Evolutionary conservation across 768 basidiomycete genomes (phyloP), one percentile per base, ranked within the genome.

Genomic region (Kwoniella sp.): DNA sequence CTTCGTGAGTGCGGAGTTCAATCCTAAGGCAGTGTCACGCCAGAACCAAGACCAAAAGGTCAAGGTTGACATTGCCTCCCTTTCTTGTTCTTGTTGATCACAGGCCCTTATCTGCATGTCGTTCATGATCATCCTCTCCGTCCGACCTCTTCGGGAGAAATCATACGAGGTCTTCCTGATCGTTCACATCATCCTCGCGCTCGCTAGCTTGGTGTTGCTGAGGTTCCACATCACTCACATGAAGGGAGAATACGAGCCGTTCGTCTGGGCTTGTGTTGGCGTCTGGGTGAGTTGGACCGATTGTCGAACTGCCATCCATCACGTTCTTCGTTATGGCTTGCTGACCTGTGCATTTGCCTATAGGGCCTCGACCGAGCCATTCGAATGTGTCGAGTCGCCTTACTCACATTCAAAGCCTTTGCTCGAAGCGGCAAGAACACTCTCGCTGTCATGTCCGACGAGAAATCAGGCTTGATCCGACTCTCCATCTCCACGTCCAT

Each of bases 131-230:
- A 60, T 66, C 3, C 30, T 65, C 3, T 73, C 71, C n/a, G 69
- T 70, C 57, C 46, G 29, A n/a, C 47, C 65, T 7, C n/a, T 73
- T 50, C 65, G 71, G 0, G 15, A 59, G 8, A 21, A 49, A n/a
- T 59, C 37, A 46, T 73, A 73, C 55, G 71, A 73, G 52, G 25
- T 73, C 60, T 73, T 73, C 60, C 33, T 73, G 27, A 44, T 73
- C 2, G 44, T 60, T 1, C 71, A 73, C 44, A 73, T 73, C 54
- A 44, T 48, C 30, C 47, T 69, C 13, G 68, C 68, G 5, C 8
- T 70, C n/a, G 55, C 33, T 1, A 48, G 46, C 27, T 60, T 73
- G 22, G 64, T 68, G 0, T n/a, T 65, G 22, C 53, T 65, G 26
- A 65, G 47, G 21, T 73, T 65, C 58, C 71, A 73, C 47, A 60